Evolutionary conservation across 768 basidiomycete genomes (phyloP).

Genomic region (Mrakia gelida): DNA sequence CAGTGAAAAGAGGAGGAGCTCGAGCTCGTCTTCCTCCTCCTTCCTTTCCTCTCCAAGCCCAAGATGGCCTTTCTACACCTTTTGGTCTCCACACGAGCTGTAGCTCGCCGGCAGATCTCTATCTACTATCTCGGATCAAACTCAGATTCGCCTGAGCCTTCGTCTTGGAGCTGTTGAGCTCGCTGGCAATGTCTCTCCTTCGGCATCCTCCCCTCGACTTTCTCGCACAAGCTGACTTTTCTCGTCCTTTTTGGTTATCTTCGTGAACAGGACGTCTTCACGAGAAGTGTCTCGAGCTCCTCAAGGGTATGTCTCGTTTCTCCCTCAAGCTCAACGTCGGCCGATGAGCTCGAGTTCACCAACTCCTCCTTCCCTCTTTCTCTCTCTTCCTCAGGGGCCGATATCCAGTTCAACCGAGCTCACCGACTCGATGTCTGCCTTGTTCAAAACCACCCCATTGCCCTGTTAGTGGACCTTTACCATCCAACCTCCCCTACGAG

Average conservation of each 20-base stretch:
- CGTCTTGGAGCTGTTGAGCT: not conserved
- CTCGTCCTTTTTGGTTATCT: not conserved
- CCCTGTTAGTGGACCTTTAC: constrained; percentile 62
- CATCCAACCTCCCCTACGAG: not conserved
- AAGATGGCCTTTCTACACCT: not conserved
- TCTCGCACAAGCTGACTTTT: not conserved
- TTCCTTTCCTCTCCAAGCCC: not conserved
- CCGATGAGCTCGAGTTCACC: not conserved
- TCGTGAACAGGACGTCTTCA: constrained; percentile 67
- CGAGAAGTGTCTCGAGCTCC: constrained; percentile 79
- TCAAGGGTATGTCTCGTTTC: constrained; percentile 60
- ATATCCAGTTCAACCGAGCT: constrained; percentile 87
- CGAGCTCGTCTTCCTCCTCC: not conserved
- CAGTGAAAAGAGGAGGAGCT: not conserved
- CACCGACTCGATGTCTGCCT: constrained; percentile 86
- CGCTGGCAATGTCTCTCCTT: not conserved
- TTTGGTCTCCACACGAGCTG: not conserved
- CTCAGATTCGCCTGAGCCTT: not conserved
- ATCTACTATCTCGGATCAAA: not conserved
- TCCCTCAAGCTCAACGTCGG: not conserved
- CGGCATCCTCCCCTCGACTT: not conserved
- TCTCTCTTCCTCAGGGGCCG: constrained; percentile 61
- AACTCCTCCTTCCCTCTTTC: not conserved
- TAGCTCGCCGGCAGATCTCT: not conserved
- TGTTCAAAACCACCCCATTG: constrained; percentile 88